A percentile compares a stretch with the other conserved stretches of the same genome.
phyloP scores from a whole-genome alignment of 768 basidiomycete genomes.

The Trametopsis cervina region DNA sequence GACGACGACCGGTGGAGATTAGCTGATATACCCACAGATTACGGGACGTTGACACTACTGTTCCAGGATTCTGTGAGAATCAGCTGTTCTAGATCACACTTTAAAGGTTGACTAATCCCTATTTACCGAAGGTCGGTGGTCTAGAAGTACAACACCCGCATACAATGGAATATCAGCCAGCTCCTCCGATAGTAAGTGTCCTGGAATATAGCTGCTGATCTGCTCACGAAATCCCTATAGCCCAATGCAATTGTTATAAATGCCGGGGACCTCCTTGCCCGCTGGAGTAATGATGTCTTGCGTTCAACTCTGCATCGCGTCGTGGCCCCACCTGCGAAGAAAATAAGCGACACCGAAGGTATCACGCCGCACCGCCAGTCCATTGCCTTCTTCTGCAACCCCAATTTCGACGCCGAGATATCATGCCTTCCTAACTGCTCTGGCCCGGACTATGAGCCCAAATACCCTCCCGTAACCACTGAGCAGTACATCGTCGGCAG shows the following conservation, averaged over 20 bases:
- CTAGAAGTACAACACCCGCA: conserved; percentile 79
- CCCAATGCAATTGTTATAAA: conserved; percentile 80
- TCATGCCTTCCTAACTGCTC: conserved; percentile 62
- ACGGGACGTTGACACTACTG: conserved; percentile 74
- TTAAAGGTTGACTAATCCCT: not conserved
- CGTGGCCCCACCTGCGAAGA: conserved; percentile 57
- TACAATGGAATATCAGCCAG: conserved; percentile 64
- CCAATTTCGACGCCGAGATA: conserved; percentile 62
- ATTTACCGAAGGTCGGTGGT: conserved; percentile 53
- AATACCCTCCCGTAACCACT: conserved; percentile 66
- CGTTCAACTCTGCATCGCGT: conserved; percentile 80
- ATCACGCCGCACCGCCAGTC: conserved; percentile 66
- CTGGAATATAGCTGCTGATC: not conserved
- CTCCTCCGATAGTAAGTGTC: conserved; percentile 62
- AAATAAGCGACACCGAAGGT: conserved; percentile 40
- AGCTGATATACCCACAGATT: conserved; percentile 37
- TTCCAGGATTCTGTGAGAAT: conserved; percentile 65
- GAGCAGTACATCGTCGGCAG: conserved; percentile 74
- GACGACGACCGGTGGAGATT: conserved; percentile 3
- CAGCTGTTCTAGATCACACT: not conserved
- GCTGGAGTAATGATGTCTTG: conserved; percentile 79
- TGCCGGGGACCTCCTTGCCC: conserved; percentile 70
- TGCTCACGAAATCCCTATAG: conserved; percentile 28
- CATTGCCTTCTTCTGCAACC: conserved; percentile 85
- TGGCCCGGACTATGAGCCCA: conserved; percentile 43